Evolutionary conservation across 169 alveolate genomes (phyloP), one percentile per base, ranked within the genome.

Genomic region (Cryptosporidium sp.): DNA sequence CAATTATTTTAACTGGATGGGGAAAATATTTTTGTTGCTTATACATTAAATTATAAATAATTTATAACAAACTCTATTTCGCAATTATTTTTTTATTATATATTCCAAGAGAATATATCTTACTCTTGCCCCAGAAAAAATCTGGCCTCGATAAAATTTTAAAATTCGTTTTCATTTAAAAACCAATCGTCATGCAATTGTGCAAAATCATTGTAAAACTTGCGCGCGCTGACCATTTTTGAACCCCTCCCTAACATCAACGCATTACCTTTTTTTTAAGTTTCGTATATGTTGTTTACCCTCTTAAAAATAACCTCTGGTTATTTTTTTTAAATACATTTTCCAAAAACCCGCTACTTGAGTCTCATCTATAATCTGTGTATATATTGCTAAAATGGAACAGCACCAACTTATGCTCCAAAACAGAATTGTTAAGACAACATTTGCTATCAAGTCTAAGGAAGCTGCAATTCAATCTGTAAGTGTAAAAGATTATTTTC

Each of bases 391-490:
- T 43, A 58, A 41, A 31, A 80, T 80, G 86, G 86, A 73, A n/a
- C 86, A 73, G 23, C 89, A 80, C 62, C 73, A 80, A 43, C 61
- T 62, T 21, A 39, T 65, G 33, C 75, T 80, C n/a, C 89, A 80
- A 80, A 80, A 80, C 37, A 80, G 50, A 67, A 80, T 80, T 29
- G 80, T 80, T 12, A 80, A 80, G 67, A 80, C 89, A 14, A 80
- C 89, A n/a, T 62, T 80, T 39, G 89, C 89, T 8, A 80, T 80
- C 26, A 80, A 80, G 52, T 59, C 89, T 12, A 80, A 80, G 29
- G 89, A 80, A 41, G 89, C 89, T 10, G 89, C 89, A 2, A 80
- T 80, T 41, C 89, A 80, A 62, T 80, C 89, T 26, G 89, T 80
- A 65, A 61, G 89, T 62, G 3, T 23, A 23, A 31, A 18, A 2